These are phyloP conservation scores for Elsinoe australis DNA, from an alignment of 2,329 filamentous ascomycete species.

Conservation along the genomic window DNA sequence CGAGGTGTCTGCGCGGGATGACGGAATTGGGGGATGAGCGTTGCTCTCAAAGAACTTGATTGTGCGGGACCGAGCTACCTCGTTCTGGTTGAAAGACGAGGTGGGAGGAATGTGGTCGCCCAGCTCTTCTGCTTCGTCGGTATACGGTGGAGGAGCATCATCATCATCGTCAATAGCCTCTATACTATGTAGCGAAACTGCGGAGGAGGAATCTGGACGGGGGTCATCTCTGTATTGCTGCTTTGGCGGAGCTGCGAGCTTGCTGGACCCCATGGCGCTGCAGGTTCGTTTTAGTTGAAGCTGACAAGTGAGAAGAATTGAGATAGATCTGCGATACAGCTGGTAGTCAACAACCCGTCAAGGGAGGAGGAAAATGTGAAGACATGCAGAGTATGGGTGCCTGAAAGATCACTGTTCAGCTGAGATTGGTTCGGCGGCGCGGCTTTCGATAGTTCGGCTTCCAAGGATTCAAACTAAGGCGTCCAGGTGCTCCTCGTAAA, in stretches of 20 bases:
- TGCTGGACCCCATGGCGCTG: conserved; percentile 6
- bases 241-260: background rate
- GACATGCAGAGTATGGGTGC: background rate
- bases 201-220: background rate
- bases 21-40: background rate
- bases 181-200: background rate
- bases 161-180: background rate
- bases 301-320: background rate
- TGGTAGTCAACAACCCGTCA: background rate
- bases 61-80: background rate
- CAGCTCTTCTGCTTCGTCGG: background rate
- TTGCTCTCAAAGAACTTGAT: background rate
- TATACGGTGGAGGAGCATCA: conserved; percentile 5
- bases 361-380: too few species aligned
- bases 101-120: background rate
- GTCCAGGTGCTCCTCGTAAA: too few species aligned
- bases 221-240: background rate
- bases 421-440: background rate
- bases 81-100: background rate
- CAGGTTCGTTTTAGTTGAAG: background rate
- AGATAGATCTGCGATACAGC: too few species aligned
- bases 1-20: conserved; percentile 1
- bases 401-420: background rate
- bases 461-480: background rate
- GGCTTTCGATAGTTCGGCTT: background rate